phyloP scores from a whole-genome alignment of 257 asterid species.

The Lithospermum erythrorhizon region DNA sequence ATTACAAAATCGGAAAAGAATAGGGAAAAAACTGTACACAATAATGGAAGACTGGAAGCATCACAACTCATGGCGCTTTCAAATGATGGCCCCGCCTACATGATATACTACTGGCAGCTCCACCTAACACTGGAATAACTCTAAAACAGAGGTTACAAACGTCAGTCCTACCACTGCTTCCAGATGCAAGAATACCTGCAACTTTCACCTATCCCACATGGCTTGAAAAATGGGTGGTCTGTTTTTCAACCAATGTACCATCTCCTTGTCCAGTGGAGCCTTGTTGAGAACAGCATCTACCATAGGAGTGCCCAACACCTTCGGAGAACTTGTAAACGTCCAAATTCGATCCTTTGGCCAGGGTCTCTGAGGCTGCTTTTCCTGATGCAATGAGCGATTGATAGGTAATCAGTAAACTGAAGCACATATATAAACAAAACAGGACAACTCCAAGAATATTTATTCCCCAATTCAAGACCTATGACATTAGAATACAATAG shows the following conservation, averaged over 20 bases:
- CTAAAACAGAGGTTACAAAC: constrained; percentile 14
- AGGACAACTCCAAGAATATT: too few relatives aligned
- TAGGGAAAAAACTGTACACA: constrained; percentile 53
- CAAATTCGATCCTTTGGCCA: constrained; percentile 94
- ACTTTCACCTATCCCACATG: constrained; percentile 74
- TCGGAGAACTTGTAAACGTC: constrained; percentile 58
- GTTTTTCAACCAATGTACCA: constrained; percentile 85
- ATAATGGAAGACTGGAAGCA: constrained; percentile 36
- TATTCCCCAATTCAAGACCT: background rate
- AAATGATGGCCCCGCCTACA: constrained; percentile 9
- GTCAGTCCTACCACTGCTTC: constrained; percentile 15
- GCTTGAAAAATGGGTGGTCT: constrained; percentile 72
- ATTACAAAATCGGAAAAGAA: constrained; percentile 33
- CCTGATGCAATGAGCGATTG: constrained; percentile 23
- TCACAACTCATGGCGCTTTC: constrained; percentile 13
- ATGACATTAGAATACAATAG: background rate
- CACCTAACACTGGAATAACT: constrained; percentile 13
- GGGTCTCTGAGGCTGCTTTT: constrained; percentile 77
- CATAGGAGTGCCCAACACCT: constrained; percentile 80
- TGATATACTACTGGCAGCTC: constrained; percentile 13
- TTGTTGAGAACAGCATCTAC: constrained; percentile 59
- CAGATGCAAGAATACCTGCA: constrained; percentile 30
- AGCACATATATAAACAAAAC: background rate
- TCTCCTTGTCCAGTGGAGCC: constrained; percentile 50
- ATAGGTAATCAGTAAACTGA: background rate